Conservation (phyloP, 106 monocot genomes). For the Alisma plantagoaquatica region DNA sequence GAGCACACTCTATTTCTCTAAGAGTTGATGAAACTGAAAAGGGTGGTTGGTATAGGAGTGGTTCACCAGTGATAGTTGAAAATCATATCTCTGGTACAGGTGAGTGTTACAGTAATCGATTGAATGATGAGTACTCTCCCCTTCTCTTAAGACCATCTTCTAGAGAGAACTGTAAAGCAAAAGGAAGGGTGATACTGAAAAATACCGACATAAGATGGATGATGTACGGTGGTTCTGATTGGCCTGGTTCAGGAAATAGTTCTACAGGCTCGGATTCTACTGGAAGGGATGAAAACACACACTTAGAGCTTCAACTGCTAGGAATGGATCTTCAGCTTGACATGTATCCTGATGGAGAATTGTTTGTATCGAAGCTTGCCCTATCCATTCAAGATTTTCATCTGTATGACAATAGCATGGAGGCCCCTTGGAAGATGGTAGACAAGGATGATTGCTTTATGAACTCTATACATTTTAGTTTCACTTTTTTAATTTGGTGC, state of each 20-base stretch:
- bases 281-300: conserved; percentile 49
- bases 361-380: conserved; percentile 55
- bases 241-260: conserved; percentile 31
- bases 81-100: conserved; percentile 48
- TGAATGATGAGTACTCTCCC: conserved; percentile 9
- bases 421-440: conserved; percentile 97
- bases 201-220: conserved; percentile 72
- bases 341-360: conserved; percentile 65
- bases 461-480: not conserved
- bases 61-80: conserved; percentile 43
- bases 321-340: conserved; percentile 51
- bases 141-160: conserved; percentile 13
- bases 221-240: conserved; percentile 72
- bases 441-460: not conserved
- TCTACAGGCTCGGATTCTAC: conserved; percentile 10
- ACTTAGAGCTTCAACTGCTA: conserved; percentile 50
- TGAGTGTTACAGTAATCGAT: conserved; percentile 9
- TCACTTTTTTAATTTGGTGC: not conserved
- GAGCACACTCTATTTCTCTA: not conserved
- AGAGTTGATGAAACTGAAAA: conserved; percentile 27
- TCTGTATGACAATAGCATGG: conserved; percentile 67
- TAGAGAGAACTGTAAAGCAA: conserved; percentile 29
- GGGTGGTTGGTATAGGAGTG: conserved; percentile 61
- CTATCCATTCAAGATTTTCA: conserved; percentile 45
- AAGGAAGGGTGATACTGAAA: conserved; percentile 50